Evolutionary conservation across 2,329 filamentous ascomycete genomes (phyloP), one percentile per base, ranked within the genome.

Genomic region (Clonostachys byssicola): DNA sequence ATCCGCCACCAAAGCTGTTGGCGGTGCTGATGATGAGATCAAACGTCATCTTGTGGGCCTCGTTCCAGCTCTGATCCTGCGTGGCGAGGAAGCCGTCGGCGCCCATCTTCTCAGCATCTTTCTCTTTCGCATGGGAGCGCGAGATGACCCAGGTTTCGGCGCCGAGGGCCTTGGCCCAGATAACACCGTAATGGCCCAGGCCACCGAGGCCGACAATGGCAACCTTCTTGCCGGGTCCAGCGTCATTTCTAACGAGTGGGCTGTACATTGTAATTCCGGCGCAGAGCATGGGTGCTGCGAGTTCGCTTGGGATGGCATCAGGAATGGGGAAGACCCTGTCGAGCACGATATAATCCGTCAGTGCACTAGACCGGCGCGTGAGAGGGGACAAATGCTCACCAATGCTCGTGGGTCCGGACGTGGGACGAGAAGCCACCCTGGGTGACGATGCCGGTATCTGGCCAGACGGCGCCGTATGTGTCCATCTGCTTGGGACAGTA

Each of bases 211-310:
- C 86, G 13, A 89, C 78, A 49, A 90, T 79, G 36, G 77, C 86
- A 30, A 89, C 79, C 68, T 86, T 88, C 72, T 87, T 88, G 48
- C 88, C 88, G 1, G 85, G 85, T 0, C 86, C 86, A 49, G 77
- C 77, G 23, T 85, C 85, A 58, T 89, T 83, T 43, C 87, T 77
- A 48, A 87, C 82, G 3, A 95, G 75, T 1, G 89, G 89, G 42
- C 80, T 85, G 70, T 84, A 95, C 42, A 82, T 81, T 0, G 89
- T 94, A 38, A 92, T 73, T 48, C 89, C 89, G 10, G 88, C 89
- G 63, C 89, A 95, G 51, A 94, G 75, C 85, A 91, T 89, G 2
- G 87, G 87, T 2, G 88, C 89, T 1, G 84, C 87, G 40, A 82
- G 65, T 42, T 71, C 70, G 38, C 74, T 75, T 2, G 71, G 59